Base-by-base conservation (phyloP, 2,329 filamentous ascomycete species). In the Nemania sp. region DNA sequence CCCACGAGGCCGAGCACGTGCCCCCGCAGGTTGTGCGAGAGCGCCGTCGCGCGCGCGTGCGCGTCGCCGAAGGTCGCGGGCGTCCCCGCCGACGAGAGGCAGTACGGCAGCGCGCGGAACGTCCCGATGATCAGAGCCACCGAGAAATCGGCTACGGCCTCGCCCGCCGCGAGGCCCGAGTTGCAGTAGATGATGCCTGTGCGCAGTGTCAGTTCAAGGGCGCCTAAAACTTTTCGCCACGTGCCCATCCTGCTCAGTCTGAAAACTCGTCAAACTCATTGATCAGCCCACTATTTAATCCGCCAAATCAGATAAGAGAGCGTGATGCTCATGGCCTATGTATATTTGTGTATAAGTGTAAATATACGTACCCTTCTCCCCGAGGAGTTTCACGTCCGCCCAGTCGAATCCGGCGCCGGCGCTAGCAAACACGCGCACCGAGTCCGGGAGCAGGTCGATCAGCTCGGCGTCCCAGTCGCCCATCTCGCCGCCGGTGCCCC, bases 131-230 rank as follows among this genome's bases (percentile, higher is more conserved):
- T 84, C 67, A 89, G 82, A 69, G 86, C 87, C 42, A 90, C 79
- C 17, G 87, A 85, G 63, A 90, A 85, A 73, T 92, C 90, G 52
- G 89, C 88, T 1, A 91, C 89, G 4, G 88, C 85, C 69, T 92
- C 89, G 6, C 87, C 87, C 37, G 87, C 88, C 0, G 89, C 88
- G 1, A 86, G 81, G 1, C 88, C 88, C 2, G 86, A 83, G 75
- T 92, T 91, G 79, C 89, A 91, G 76, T 91, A 92, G 53, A 88
- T 75, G 63, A 90, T 83, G 39, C 86, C 83, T 83, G 13, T 46
- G 20, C 3, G 20, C 9, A 46, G 4, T 39, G 20, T 46, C 20
- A 46, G 43, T n/a, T 2, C 13, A 25, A 9, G 15, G 17, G 15
- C 6, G 11, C 43, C 20, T 29, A 3, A 29, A 3, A 7, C 25